Base-by-base conservation (phyloP, 208 protist genomes). In the Trypanosoma avium region DNA sequence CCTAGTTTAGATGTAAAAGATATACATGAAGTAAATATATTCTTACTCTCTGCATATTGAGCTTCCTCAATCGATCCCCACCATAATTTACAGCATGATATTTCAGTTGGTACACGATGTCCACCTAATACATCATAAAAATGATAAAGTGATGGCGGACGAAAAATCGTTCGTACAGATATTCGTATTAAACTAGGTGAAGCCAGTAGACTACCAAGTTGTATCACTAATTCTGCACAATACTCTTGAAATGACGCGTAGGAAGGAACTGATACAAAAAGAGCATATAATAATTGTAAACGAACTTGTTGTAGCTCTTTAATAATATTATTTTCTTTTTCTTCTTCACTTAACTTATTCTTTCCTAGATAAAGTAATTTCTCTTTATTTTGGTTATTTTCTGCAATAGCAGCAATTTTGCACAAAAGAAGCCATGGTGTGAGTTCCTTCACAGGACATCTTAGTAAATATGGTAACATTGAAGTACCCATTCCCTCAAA, bases 401-500 rank as follows among this genome's bases (percentile, higher is more conserved):
- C 29, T 38, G 54, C 58, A 30, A 52, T 36, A 7, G 59, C 48
- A 33, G 47, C 73, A 49, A 68, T 33, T 21, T 17, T 55, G 36
- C 50, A 17, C 22, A 78, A 45, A 10, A 78, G 45, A 42, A 78
- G 26, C 73, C 73, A 78, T 12, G 65, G 59, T 19, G 54, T 13
- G 47, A 73, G 52, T 42, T 78, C 73, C 55, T 67, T 66, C 26
- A 58, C 65, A 12, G 70, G 70, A 24, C 53, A 67, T 6, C 82
- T 82, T 43, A 32, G 29, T 12, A 92, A n/a, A 47, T 77, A 85
- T 33, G 77, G 67, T 4, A 63, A n/a, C 64, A 64, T 65, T 10
- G 49, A 36, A 4, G 22, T 8, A 38, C 65, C 60, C 32, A 46
- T 38, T 13, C 61, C 61, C 24, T 73, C 61, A 62, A 93, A 88